Conservation (phyloP, 495 filamentous ascomycete genomes). For the Podospora bellae-mahoneyi region DNA sequence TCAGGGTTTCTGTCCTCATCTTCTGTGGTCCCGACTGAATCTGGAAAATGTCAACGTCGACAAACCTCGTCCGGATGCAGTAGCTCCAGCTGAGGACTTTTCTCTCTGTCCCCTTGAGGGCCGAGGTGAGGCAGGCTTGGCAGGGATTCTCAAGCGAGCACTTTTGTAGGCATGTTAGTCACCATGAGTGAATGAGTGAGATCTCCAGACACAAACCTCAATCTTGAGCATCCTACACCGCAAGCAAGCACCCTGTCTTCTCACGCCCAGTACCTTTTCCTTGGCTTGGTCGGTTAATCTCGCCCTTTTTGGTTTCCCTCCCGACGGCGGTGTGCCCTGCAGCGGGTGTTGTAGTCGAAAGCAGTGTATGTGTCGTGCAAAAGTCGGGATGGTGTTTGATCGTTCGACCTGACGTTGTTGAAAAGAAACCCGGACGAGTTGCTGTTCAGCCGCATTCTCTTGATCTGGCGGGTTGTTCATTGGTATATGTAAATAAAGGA, state of each 20-base stretch:
- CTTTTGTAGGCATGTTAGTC: slow-evolving; percentile 12
- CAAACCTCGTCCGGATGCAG: slow-evolving; percentile 28
- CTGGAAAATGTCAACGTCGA: slow-evolving; percentile 33
- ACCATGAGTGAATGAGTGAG: background rate
- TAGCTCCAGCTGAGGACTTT: slow-evolving; percentile 31
- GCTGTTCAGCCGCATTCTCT: background rate
- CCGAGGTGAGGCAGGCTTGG: slow-evolving; percentile 26
- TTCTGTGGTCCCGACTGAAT: slow-evolving; percentile 1
- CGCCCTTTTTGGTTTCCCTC: slow-evolving; percentile 36
- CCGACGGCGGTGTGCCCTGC: background rate
- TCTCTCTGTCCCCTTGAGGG: slow-evolving; percentile 24
- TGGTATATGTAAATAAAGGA: background rate
- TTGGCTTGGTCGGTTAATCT: slow-evolving; percentile 57
- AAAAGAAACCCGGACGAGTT: background rate
- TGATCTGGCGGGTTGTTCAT: background rate
- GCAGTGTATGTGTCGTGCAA: slow-evolving; percentile 24
- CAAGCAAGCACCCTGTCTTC: slow-evolving; percentile 69
- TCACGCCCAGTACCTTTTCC: slow-evolving; percentile 63
- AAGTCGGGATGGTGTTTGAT: background rate
- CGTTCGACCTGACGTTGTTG: background rate
- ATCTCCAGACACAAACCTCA: slow-evolving; percentile 20
- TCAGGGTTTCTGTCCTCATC: slow-evolving; percentile 30
- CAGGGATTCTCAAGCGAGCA: slow-evolving; percentile 30
- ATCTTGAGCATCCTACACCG: slow-evolving; percentile 70
- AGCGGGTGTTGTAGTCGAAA: slow-evolving; percentile 16